These are phyloP conservation scores for Tetrahymena thermophila DNA, from an alignment of 73 alveolate genomes.

Conservation along the genomic window DNA sequence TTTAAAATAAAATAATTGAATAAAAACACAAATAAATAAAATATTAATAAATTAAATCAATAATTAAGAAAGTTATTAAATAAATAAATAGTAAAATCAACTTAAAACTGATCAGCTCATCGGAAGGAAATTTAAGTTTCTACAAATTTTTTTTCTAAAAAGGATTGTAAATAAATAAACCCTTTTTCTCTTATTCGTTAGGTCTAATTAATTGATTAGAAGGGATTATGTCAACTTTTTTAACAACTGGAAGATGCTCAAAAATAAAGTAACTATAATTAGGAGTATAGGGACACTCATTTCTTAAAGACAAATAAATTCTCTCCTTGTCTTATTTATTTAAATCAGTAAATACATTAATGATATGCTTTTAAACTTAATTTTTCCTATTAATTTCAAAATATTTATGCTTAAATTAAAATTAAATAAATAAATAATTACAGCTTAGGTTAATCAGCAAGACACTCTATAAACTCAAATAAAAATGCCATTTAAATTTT, in stretches of 20 bases:
- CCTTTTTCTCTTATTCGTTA: neutral
- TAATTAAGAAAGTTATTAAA: too few species aligned
- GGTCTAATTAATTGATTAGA: neutral
- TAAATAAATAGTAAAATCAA: too few species aligned
- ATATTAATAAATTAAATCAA: too few species aligned
- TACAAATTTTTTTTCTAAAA: neutral
- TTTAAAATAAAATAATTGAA: neutral
- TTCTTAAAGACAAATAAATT: neutral
- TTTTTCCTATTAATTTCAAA: neutral
- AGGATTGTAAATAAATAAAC: neutral
- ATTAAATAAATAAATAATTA: neutral
- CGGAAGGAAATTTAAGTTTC: neutral
- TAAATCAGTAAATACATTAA: neutral
- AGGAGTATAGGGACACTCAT: neutral
- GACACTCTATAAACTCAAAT: neutral
- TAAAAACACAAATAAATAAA: neutral
- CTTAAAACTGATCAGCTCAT: neutral
- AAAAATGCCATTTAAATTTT: neutral
- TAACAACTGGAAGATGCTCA: neutral
- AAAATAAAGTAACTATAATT: neutral
- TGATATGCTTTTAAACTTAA: neutral
- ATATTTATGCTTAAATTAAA: neutral
- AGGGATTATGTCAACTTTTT: neutral
- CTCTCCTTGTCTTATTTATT: neutral
- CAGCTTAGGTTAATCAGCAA: neutral